Evolutionary conservation across 768 basidiomycete genomes (phyloP).

Genomic region (Pisolithus albus): DNA sequence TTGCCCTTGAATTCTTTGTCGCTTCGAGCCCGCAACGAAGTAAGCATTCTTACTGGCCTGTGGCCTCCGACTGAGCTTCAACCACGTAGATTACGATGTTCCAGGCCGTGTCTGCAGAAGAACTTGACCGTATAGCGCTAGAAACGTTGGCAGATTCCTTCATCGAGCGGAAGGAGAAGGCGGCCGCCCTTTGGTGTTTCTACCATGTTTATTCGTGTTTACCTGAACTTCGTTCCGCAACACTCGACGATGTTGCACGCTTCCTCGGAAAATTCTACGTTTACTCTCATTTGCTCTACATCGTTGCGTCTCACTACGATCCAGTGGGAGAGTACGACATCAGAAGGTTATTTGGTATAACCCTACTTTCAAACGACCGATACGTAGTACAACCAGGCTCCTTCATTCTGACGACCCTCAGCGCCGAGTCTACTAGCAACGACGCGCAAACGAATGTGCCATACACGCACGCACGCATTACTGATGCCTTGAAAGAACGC

Average conservation of each 20-base stretch:
- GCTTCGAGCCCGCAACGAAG: constrained; percentile 6
- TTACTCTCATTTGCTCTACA: constrained; percentile 30
- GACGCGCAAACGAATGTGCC: constrained; percentile 1
- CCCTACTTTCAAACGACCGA: constrained; percentile 19
- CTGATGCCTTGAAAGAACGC: constrained; percentile 14
- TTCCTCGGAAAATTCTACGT: constrained; percentile 29
- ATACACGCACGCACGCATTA: constrained; percentile 17
- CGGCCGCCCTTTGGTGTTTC: constrained; percentile 38
- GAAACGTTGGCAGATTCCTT: constrained; percentile 29
- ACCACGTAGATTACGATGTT: constrained; percentile 29
- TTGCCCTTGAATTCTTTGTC: constrained; percentile 7
- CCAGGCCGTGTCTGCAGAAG: constrained; percentile 25
- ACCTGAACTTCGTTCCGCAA: constrained; percentile 19
- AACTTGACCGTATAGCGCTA: constrained; percentile 22
- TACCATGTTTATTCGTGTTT: constrained; percentile 33
- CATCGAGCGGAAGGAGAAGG: constrained; percentile 13
- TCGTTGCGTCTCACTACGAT: constrained; percentile 23
- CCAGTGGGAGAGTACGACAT: constrained; percentile 18
- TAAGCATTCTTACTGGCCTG: constrained; percentile 2
- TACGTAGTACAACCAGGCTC: constrained; percentile 23
- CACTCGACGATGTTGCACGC: constrained; percentile 19
- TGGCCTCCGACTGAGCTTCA: neutral
- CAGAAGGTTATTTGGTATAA: constrained; percentile 32
- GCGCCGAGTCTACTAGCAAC: constrained; percentile 7
- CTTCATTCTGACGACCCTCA: constrained; percentile 9